Evolutionary conservation across 352 stramenopile genomes (phyloP), one percentile per base, ranked within the genome.

Genomic region (Phytopythium boreale): DNA sequence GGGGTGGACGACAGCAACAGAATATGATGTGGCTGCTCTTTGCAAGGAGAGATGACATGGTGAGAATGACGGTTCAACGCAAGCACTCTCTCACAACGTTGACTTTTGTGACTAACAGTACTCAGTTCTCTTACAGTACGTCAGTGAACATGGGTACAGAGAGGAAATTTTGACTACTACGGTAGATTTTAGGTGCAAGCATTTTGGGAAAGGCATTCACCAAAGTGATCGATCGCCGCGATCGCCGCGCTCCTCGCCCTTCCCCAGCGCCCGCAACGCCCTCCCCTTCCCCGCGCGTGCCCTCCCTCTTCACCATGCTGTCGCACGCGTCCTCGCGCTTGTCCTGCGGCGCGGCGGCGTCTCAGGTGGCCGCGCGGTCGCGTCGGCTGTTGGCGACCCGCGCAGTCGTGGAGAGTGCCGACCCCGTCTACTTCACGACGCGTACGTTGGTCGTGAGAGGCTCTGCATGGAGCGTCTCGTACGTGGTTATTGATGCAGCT

Each of bases 391-490:
- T 69, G 12, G 27, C 53, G 24, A 58, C 46, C 22, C 12, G 24
- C 9, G 24, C 37, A 47, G 41, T 4, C 43, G 22, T 39, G 55
- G 60, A 61, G 34, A 52, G 44, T 39, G 69, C 24, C 52, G 53
- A 69, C 58, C 69, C 56, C 19, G 67, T 91, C 9, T 91, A 88
- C 67, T 88, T 91, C 65, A 91, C 82, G 41, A 91, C 82, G 58
- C 82, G 82, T 91, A 70, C 51, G 77, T 59, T n/a, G 14, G 14
- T 8, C 8, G 22, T 20, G 20, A 15, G 26, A 26, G 20, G 26
- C 22, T 22, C 9, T 59, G 29, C 17, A 20, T 62, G 63, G 11
- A n/a, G 56, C 26, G n/a, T 46, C 27, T 31, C 19, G 8, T 4
- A 11, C 3, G n/a, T 31, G 12, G 22, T 3, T 20, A 31, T n/a